Base-by-base conservation (phyloP, 331 rosid species). In the Arachis monticola region DNA sequence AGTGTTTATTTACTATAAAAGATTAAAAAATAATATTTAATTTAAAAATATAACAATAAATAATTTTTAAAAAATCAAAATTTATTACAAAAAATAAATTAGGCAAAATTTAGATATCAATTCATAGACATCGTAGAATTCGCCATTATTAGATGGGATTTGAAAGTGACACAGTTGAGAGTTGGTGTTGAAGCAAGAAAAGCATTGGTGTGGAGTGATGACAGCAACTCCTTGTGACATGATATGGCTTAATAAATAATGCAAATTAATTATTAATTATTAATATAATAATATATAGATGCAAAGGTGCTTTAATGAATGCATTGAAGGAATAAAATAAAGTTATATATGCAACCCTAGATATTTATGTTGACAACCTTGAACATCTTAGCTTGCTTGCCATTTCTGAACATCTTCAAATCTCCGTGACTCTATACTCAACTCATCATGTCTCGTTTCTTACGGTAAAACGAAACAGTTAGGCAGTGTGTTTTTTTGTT, bases 281-380 rank as follows among this genome's bases (percentile, higher is more conserved):
- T 51, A 52, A 35, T 8, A 8, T 53, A 52, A 22, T 35, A 51
- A 27, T 50, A 31, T 17, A 17, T 17, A 17, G 8, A 69, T 7
- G 46, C 32, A 52, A 69, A 51, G 45, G 32, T 38, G 35, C 8
- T 73, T 13, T 14, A 41, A 60, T 52, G 38, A 13, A 69, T 69
- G 48, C 14, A 42, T 56, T 30, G 17, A 40, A 38, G n/a, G 44
- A 41, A 52, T 64, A 62, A 6, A 22, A 74, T 40, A 74, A 76
- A 45, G 35, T 35, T 9, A 35, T 35, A 35, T 35, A 8, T 63
- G 13, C 2, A 5, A 12, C 59, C 14, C 53, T 52, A 53, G 67
- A 76, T 76, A 76, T 76, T 76, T 65, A 66, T 66, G 32, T 76
- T 32, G 59, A 66, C 55, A 74, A 0, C 56, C 14, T 50, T 41